phyloP scores from a whole-genome alignment of 805 yeast species.

The Pichia paraexigua region DNA sequence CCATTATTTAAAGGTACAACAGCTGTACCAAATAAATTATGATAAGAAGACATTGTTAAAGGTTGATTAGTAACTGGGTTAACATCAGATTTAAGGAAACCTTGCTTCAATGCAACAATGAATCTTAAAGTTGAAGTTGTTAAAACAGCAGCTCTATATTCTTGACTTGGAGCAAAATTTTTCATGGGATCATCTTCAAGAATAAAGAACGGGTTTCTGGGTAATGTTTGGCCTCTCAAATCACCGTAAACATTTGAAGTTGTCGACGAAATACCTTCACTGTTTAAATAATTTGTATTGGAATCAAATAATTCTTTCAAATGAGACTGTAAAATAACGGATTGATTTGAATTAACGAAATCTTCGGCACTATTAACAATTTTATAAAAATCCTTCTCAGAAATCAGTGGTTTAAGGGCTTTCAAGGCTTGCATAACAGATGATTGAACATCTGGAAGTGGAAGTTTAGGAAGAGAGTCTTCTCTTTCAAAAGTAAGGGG shows the following conservation, averaged over 20 bases:
- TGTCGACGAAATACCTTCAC: slow-evolving; percentile 36
- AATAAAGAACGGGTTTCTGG: slow-evolving; percentile 70
- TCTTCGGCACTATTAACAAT: slow-evolving; percentile 36
- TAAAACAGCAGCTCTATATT: slow-evolving; percentile 59
- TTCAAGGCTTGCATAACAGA: slow-evolving; percentile 46
- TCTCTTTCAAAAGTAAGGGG: slow-evolving; percentile 34
- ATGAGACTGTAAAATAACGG: slow-evolving; percentile 46
- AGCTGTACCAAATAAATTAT: slow-evolving; percentile 62
- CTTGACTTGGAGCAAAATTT: slow-evolving; percentile 50
- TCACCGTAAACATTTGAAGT: slow-evolving; percentile 58
- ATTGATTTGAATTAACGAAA: slow-evolving; percentile 36
- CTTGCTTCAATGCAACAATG: slow-evolving; percentile 48
- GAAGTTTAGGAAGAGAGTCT: slow-evolving; percentile 43
- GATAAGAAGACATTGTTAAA: slow-evolving; percentile 61
- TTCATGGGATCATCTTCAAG: slow-evolving; percentile 68
- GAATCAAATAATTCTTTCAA: slow-evolving; percentile 36
- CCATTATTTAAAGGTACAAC: slow-evolving; percentile 41
- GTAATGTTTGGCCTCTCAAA: slow-evolving; percentile 57
- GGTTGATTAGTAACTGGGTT: slow-evolving; percentile 43
- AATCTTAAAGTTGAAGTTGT: slow-evolving; percentile 62
- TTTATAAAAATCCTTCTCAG: slow-evolving; percentile 41
- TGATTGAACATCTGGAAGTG: slow-evolving; percentile 48
- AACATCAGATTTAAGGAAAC: slow-evolving; percentile 48
- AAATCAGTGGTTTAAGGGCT: slow-evolving; percentile 53
- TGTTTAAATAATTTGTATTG: slow-evolving; percentile 48